Evolutionary conservation across 164 flowering plant genomes (phyloP).

Genomic region (Magnolia kwangsiensis): DNA sequence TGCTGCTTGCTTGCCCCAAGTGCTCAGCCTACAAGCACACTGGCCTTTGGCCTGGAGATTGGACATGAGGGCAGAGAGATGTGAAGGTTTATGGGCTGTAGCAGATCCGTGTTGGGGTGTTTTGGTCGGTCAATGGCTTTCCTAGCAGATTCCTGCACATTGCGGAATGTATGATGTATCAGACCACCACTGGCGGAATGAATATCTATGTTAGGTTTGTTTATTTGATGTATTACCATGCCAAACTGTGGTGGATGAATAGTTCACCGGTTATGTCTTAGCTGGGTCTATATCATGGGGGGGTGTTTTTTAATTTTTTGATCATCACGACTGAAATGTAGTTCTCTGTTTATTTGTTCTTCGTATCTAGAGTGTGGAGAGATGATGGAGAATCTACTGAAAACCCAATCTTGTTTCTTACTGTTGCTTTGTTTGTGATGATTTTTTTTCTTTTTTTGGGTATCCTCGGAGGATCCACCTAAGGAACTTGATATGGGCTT

Average conservation of each 20-base stretch:
- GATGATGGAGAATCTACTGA: no score
- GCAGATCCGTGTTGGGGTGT: not conserved
- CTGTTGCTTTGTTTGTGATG: no score
- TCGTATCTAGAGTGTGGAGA: no score
- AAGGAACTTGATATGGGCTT: no score
- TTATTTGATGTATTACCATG: not conserved
- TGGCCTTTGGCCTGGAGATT: not conserved
- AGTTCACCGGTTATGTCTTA: not conserved
- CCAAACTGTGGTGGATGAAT: not conserved
- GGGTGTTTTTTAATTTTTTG: no score
- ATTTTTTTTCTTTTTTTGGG: no score
- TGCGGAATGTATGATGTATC: not conserved
- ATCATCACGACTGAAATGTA: no score
- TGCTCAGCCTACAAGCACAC: not conserved
- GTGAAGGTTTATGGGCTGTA: not conserved
- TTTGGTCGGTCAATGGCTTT: not conserved
- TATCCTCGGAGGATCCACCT: no score
- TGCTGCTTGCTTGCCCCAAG: not conserved
- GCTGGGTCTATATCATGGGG: not conserved
- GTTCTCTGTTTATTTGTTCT: no score
- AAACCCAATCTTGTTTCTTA: no score
- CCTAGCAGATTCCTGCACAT: not conserved
- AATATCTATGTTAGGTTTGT: not conserved
- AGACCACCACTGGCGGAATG: not conserved
- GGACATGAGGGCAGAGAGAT: not conserved